phyloP scores from a whole-genome alignment of 768 basidiomycete species.

The Arthromyces matolae region DNA sequence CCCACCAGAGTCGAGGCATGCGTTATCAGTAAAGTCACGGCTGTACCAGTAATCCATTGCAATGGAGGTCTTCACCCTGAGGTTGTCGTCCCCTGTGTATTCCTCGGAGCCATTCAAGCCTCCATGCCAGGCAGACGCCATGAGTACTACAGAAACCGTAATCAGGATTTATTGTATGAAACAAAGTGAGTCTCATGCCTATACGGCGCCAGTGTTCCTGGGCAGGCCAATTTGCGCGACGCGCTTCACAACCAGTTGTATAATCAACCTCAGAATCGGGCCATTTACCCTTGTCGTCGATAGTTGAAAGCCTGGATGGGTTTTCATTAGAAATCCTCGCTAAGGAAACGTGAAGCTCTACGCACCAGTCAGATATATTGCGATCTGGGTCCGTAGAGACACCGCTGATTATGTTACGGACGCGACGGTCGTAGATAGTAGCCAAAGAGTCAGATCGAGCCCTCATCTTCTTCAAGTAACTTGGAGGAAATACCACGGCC shows the following conservation, averaged over 20 bases:
- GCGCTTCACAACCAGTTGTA: constrained; percentile 47
- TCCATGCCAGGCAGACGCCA: constrained; percentile 51
- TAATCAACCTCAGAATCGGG: constrained; percentile 44
- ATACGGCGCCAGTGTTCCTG: constrained; percentile 47
- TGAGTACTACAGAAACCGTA: constrained; percentile 30
- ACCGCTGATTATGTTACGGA: constrained; percentile 12
- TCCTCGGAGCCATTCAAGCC: constrained; percentile 36
- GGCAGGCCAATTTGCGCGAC: constrained; percentile 57
- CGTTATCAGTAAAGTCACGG: constrained; percentile 43
- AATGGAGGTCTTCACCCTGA: constrained; percentile 29
- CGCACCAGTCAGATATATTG: constrained; percentile 17
- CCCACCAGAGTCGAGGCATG: constrained; percentile 46
- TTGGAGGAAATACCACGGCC: background rate
- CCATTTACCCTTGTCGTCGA: constrained; percentile 37
- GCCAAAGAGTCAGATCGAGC: constrained; percentile 19
- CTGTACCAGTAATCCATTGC: constrained; percentile 53
- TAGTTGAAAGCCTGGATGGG: constrained; percentile 15
- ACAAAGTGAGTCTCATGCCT: constrained; percentile 23
- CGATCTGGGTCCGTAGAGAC: constrained; percentile 4
- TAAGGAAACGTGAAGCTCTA: background rate
- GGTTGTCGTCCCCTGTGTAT: constrained; percentile 30
- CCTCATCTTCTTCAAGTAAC: constrained; percentile 31
- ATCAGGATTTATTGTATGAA: too few species aligned
- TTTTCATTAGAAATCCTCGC: background rate
- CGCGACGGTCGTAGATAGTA: constrained; percentile 16